These are phyloP conservation scores for Leccinum subrobustum DNA, from an alignment of 1,284 basidiomycete genomes.

Conservation along the genomic window DNA sequence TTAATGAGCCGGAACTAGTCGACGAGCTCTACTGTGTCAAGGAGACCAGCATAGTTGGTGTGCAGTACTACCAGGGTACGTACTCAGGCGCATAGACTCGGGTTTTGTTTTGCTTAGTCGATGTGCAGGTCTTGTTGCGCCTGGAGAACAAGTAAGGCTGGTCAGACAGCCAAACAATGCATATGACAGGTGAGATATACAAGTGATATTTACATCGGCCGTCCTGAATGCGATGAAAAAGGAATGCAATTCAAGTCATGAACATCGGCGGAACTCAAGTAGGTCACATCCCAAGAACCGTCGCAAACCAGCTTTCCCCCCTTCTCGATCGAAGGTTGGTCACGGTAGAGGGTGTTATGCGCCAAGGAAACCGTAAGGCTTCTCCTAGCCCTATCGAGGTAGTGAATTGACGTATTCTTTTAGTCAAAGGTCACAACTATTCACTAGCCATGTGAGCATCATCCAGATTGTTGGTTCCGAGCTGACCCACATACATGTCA, in stretches of 20 bases:
- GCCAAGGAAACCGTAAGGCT: constrained; percentile 68
- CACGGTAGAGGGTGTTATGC: constrained; percentile 74
- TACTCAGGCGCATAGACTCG: neutral
- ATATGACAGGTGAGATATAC: constrained; percentile 56
- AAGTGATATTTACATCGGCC: neutral
- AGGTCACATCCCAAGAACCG: constrained; percentile 71
- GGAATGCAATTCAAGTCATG: constrained; percentile 76
- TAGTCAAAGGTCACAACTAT: constrained; percentile 50
- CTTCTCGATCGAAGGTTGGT: constrained; percentile 65
- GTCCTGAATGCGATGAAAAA: constrained; percentile 24
- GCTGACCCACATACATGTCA: constrained; percentile 28
- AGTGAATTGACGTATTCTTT: constrained; percentile 8
- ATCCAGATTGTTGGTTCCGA: neutral
- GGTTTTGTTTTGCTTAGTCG: constrained; percentile 3
- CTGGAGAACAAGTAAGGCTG: constrained; percentile 76
- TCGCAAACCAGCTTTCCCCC: constrained; percentile 62
- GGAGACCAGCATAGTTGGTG: constrained; percentile 69
- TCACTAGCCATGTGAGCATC: constrained; percentile 56
- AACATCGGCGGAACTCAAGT: constrained; percentile 76
- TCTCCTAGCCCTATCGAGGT: neutral
- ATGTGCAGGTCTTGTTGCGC: constrained; percentile 65
- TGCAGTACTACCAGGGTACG: constrained; percentile 77
- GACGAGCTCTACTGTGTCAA: constrained; percentile 69
- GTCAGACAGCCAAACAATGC: constrained; percentile 66
- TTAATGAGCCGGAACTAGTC: constrained; percentile 43